A percentile compares a stretch with the other conserved stretches of the same genome.
Conservation (phyloP, 73 alveolate genomes). For the Stentor roeselii region DNA sequence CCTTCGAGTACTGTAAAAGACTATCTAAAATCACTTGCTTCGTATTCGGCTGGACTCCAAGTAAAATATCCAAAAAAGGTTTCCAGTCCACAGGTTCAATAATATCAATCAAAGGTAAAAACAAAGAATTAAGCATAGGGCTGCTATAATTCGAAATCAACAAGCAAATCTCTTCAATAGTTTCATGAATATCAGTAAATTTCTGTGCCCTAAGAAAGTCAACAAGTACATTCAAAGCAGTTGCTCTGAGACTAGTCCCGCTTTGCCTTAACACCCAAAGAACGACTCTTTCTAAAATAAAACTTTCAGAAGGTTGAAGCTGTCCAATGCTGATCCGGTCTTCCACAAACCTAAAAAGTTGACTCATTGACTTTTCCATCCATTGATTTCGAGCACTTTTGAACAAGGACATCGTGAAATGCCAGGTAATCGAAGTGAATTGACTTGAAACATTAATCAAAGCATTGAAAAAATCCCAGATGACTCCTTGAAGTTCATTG, state of each 20-base stretch:
- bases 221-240: background rate
- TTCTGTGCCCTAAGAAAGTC: background rate
- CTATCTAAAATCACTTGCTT: constrained; percentile 9
- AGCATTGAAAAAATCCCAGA: constrained; percentile 21
- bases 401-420: background rate
- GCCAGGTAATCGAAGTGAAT: background rate
- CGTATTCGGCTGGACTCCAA: background rate
- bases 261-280: background rate
- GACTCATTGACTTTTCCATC: background rate
- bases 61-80: constrained; percentile 5
- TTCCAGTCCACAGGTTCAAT: constrained; percentile 8
- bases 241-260: background rate
- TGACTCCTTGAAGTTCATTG: background rate
- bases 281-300: background rate
- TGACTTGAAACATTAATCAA: background rate
- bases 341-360: constrained; percentile 4
- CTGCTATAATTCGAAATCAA: background rate
- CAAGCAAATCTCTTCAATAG: background rate
- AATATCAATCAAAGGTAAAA: background rate
- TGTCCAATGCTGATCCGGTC: background rate
- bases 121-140: background rate
- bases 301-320: background rate
- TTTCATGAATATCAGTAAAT: background rate
- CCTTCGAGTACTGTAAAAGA: background rate
- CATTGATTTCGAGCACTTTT: background rate